Base-by-base conservation (phyloP, 495 filamentous ascomycete genomes). In the Neurospora terricola region DNA sequence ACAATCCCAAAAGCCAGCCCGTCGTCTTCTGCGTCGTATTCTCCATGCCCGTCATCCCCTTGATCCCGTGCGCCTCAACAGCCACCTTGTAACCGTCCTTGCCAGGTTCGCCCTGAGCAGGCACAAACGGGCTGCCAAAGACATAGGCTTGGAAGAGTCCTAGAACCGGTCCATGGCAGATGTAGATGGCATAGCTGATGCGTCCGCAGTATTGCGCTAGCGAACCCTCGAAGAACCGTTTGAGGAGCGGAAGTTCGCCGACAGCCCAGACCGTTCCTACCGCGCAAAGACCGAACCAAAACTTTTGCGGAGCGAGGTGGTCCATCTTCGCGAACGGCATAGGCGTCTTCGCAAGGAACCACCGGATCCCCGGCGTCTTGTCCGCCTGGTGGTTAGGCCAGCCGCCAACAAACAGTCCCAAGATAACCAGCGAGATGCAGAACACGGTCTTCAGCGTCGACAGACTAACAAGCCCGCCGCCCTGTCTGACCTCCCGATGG, bases 121-220 rank as follows among this genome's bases (percentile, higher is more conserved):
- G 72, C 11, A 72, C 54, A 36, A 69, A 72, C 8, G 73, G 38
- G 30, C 54, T 42, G 6, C 82, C 82, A 10, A 89, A 82, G 69
- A 89, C 76, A 0, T 79, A 76, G 70, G 84, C 85, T 40, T 86
- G 85, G 70, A 87, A 80, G 0, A 84, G 81, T 70, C 83, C 83
- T 3, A 89, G 81, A 23, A 89, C 84, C 12, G 87, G 86, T 1
- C 88, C 88, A 70, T 91, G 89, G 37, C 87, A 84, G 72, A 90
- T 86, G 70, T 90, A 91, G 40, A 91, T 84, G 10, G 87, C 84
- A 73, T 85, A 91, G 39, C 87, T 89, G 75, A 90, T 87, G 34
- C 86, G 84, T 45, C 89, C 90, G 16, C 89, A 83, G 75, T 91
- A 91, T 76, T 90, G 89, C 27, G 88, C 87, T 0, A 90, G 66